phyloP scores from a whole-genome alignment of 2,329 filamentous ascomycete genomes.

The Daldinia sp. region DNA sequence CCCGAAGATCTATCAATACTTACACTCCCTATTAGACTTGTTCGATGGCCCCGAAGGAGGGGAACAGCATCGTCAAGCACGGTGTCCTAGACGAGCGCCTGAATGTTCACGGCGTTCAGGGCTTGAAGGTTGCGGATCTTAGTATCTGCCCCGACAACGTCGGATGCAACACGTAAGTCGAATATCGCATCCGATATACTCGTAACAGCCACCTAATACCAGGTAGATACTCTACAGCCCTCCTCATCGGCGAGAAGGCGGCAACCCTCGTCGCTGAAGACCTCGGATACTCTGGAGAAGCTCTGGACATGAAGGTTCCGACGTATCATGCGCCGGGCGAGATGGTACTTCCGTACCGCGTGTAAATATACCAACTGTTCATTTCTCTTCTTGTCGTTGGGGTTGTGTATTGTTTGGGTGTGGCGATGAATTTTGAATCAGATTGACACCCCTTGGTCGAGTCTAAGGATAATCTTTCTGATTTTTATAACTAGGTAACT shows the following conservation, averaged over 20 bases:
- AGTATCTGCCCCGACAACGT: slow-evolving; percentile 83
- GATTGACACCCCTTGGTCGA: slow-evolving; percentile 16
- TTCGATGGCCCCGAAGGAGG: slow-evolving; percentile 78
- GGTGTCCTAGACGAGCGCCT: slow-evolving; percentile 80
- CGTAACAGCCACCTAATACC: background rate
- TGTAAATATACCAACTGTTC: slow-evolving; percentile 44
- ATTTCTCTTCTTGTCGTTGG: background rate
- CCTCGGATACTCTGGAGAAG: slow-evolving; percentile 74
- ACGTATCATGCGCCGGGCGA: slow-evolving; percentile 67
- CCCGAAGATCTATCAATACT: background rate
- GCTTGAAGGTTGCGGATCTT: slow-evolving; percentile 79
- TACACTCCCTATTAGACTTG: slow-evolving; percentile 60
- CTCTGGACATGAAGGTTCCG: slow-evolving; percentile 79
- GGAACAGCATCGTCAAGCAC: slow-evolving; percentile 82
- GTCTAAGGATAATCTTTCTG: background rate
- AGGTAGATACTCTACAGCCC: slow-evolving; percentile 69
- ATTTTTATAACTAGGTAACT: too few species aligned
- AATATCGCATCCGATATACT: slow-evolving; percentile 32
- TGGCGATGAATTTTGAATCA: slow-evolving; percentile 12
- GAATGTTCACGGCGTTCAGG: slow-evolving; percentile 79
- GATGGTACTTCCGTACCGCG: slow-evolving; percentile 49
- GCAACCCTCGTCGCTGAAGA: slow-evolving; percentile 76
- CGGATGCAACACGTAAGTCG: slow-evolving; percentile 69
- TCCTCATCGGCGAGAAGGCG: slow-evolving; percentile 79
- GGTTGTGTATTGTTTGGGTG: background rate